Evolutionary conservation across 192 early-diverging fungal species (phyloP), one percentile per base, ranked within the genome.

Genomic region (Diversispora epigaea): DNA sequence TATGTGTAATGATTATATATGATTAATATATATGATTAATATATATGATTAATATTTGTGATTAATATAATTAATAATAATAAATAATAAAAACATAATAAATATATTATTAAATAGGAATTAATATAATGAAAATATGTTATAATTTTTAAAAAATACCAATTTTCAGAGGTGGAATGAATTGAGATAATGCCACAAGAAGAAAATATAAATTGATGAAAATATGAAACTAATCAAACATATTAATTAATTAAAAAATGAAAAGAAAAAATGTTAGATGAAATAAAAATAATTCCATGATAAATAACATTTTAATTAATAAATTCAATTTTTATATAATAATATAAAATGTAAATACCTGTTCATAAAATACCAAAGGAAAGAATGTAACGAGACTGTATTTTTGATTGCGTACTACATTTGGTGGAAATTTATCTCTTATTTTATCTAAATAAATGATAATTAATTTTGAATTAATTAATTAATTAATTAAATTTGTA

Each of bases 201-300:
- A 98, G 80, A 77, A 98, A 98, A 77, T 98, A 98, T 66, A 97
- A 72, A 80, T 98, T 96, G 84, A 97, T 95, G 76, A 98, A 96
- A 73, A 94, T 92, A 79, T 93, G 93, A 86, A 98, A 98, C 92
- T 94, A 79, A 32, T 49, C 25, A 58, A 60, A 17, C 32, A 49
- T 12, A 62, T 52, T 52, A 15, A 52, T 46, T 12, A 60, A 21
- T n/a, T n/a, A n/a, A n/a, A n/a, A n/a, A n/a, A n/a, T n/a, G 22
- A 68, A 66, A 49, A 11, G 52, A 43, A n/a, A 54, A 70, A 32
- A 32, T 32, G 25, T 32, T 32, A 32, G 9, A 73, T 10, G 17
- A 60, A 8, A 61, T 73, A 19, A 55, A 58, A 60, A 19, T 73
- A 52, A 47, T 70, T 40, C 49, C 66, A 65, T n/a, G n/a, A n/a